Evolutionary conservation across 2,329 filamentous ascomycete genomes (phyloP), one percentile per base, ranked within the genome.

Genomic region (Chaetomiaceae sp.): DNA sequence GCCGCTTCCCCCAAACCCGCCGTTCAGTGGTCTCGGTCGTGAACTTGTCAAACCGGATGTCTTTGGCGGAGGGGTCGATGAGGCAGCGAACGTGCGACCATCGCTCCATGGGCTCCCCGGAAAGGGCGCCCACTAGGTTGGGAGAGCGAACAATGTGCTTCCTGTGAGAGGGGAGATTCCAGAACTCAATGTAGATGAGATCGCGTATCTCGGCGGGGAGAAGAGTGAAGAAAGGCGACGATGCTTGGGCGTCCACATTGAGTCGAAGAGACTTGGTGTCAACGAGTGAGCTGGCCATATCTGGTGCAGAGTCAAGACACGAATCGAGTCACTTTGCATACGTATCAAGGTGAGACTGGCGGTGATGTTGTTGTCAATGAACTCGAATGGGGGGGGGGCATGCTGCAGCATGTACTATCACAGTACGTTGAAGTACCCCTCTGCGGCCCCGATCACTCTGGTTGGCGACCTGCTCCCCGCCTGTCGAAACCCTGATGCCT

Each of bases 231-330:
- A 65, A 59, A 12, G 41, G 49, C 14, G 60, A 62, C 2, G 38
- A 68, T 27, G 66, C 66, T 64, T 78, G 75, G 56, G 63, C 67
- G 43, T 75, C 65, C 43, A 71, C 67, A 61, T 74, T 69, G 50
- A 37, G 32, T 19, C 36, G 42, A 29, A 58, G 29, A 37, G 33
- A 26, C 33, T 24, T 68, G 6, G 34, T 42, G 20, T 27, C 26
- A 12, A 14, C 5, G 14, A 8, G 24, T 15, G 9, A 14, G 34
- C 12, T n/a, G 38, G 38, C 34, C 47, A 49, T 49, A n/a, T 22
- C 6, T 29, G 24, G 17, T n/a, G 15, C 2, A 32, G 15, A 8
- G 32, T 34, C 9, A 15, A 15, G n/a, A 11, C 10, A 5, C 27
- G 27, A 29, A 27, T 27, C 26, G 26, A 27, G 11, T 27, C 11